Percentiles rank a stretch among this genome's conserved stretches.
phyloP scores from a whole-genome alignment of 192 early-diverging fungal species.

The Backusella westeae region DNA sequence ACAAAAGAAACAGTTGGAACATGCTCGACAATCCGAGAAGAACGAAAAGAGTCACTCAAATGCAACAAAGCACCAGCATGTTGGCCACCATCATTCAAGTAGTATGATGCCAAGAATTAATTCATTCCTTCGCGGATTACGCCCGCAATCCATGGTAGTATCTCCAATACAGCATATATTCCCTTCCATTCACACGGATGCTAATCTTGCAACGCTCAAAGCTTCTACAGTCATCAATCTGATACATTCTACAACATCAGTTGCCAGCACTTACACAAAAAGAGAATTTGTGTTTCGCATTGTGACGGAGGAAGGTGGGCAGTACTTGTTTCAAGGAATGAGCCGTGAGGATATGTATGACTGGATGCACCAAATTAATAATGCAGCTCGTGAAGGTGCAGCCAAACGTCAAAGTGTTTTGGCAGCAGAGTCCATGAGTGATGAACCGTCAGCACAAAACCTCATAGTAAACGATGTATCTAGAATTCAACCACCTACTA shows the following conservation, averaged over 20 bases:
- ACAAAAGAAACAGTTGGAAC: conserved; percentile 47
- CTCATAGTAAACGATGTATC: not conserved
- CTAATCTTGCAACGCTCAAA: conserved; percentile 35
- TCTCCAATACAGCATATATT: not conserved
- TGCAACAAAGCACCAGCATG: conserved; percentile 13
- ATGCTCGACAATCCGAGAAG: conserved; percentile 41
- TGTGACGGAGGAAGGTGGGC: conserved; percentile 77
- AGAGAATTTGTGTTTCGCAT: conserved; percentile 77
- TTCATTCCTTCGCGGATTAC: conserved; percentile 32
- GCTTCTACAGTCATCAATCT: conserved; percentile 72
- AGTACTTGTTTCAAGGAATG: conserved; percentile 69
- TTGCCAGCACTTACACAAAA: conserved; percentile 63
- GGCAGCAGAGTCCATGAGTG: conserved; percentile 46
- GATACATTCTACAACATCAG: conserved; percentile 71
- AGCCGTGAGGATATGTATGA: conserved; percentile 68
- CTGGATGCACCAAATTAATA: conserved; percentile 68
- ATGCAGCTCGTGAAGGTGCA: conserved; percentile 68
- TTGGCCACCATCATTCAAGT: not conserved
- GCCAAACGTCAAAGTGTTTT: conserved; percentile 67
- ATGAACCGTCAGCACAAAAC: not conserved
- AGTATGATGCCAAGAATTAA: conserved; percentile 34
- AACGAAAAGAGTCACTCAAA: conserved; percentile 33
- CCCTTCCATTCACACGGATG: conserved; percentile 1
- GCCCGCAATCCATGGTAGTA: conserved; percentile 8
- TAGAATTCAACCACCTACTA: not conserved